Conservation (phyloP, 1,284 basidiomycete genomes). For the Leccinum griseonigrum region DNA sequence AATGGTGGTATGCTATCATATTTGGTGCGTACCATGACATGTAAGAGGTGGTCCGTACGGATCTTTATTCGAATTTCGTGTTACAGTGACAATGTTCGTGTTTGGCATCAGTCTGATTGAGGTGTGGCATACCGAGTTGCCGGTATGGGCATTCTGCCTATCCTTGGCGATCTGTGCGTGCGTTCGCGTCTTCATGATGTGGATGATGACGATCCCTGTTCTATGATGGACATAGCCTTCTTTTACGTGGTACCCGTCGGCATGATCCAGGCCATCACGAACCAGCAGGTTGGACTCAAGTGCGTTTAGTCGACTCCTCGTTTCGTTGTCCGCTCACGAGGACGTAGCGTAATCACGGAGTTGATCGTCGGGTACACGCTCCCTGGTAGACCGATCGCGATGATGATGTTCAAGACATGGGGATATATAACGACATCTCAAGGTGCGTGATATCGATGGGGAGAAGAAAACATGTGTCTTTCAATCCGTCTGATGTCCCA, state of each 20-base stretch:
- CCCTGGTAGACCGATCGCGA: conserved; percentile 44
- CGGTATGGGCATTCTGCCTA: conserved; percentile 51
- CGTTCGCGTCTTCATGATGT: background rate
- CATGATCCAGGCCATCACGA: conserved; percentile 33
- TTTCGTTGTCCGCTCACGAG: background rate
- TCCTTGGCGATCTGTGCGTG: conserved; percentile 33
- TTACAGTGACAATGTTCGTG: conserved; percentile 44
- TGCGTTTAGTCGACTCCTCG: conserved; percentile 2
- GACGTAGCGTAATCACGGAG: conserved; percentile 40
- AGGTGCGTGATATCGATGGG: conserved; percentile 18
- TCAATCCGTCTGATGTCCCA: conserved; percentile 20
- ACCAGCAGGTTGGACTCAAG: conserved; percentile 50
- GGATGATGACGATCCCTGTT: background rate
- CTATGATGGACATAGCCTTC: conserved; percentile 29
- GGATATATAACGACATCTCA: conserved; percentile 39
- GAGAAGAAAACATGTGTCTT: background rate
- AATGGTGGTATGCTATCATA: conserved; percentile 66
- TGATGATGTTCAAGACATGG: conserved; percentile 48
- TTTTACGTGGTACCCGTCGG: conserved; percentile 59
- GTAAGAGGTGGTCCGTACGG: background rate
- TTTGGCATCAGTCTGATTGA: conserved; percentile 58
- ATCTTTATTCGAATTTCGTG: background rate
- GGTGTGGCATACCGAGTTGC: conserved; percentile 57
- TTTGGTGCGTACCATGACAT: conserved; percentile 25
- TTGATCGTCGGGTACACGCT: conserved; percentile 45